Conservation (phyloP, 2,329 filamentous ascomycete genomes). For the Claviceps quebecensis region DNA sequence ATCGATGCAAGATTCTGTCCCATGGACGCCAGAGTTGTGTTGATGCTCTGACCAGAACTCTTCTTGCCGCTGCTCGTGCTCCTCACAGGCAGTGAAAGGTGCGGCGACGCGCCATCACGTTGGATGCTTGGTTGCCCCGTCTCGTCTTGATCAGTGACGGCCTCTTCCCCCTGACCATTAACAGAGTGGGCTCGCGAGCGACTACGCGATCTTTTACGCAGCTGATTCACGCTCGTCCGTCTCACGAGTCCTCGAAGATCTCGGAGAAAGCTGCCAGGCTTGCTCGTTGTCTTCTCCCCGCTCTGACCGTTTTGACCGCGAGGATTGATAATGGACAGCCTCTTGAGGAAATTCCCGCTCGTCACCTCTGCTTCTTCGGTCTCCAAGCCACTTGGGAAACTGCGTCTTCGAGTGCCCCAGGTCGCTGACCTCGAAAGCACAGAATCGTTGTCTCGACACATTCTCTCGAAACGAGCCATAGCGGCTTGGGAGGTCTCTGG, state of each 20-base stretch:
- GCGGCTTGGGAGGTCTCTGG: conserved; percentile 38
- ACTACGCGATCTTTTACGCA: conserved; percentile 34
- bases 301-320: conserved; percentile 9
- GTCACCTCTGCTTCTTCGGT: conserved; percentile 41
- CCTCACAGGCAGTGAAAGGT: conserved; percentile 36
- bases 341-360: conserved; percentile 49
- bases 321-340: conserved; percentile 41
- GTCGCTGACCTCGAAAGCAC: conserved; percentile 51
- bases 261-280: conserved; percentile 34
- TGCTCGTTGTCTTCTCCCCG: conserved; percentile 24
- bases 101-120: conserved; percentile 25
- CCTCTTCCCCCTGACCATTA: conserved; percentile 19
- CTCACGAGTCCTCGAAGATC: conserved; percentile 36
- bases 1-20: conserved; percentile 40
- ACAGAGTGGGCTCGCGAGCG: conserved; percentile 5
- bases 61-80: conserved; percentile 39
- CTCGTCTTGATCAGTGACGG: conserved; percentile 7
- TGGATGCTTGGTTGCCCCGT: conserved; percentile 21
- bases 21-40: conserved; percentile 43
- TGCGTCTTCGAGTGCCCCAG: conserved; percentile 54
- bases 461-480: conserved; percentile 36
- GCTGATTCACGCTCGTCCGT: conserved; percentile 29
- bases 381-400: conserved; percentile 42
- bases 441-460: conserved; percentile 42
- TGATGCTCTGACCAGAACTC: conserved; percentile 37